Percentiles rank a stretch among this genome's conserved stretches.
Conservation (phyloP, 139 green algal species). For the Haematococcus lacustris region DNA sequence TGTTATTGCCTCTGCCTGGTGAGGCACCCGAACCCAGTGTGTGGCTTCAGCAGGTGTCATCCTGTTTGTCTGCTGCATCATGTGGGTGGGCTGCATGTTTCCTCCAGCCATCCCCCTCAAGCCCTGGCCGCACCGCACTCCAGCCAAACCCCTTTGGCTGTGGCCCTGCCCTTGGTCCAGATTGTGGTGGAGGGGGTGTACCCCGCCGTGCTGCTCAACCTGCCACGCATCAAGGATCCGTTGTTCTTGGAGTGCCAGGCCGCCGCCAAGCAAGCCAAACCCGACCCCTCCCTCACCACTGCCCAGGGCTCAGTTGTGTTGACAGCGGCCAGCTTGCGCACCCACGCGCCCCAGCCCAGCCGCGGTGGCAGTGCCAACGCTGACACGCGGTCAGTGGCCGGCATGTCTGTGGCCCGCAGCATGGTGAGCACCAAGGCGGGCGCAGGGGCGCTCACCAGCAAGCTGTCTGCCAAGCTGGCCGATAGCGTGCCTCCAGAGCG, state of each 20-base stretch:
- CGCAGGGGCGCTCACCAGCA: slow-evolving; percentile 9
- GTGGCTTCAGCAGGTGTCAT: too few relatives aligned
- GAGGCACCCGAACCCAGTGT: too few relatives aligned
- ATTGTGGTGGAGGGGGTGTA: slow-evolving; percentile 63
- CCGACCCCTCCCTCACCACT: not conserved
- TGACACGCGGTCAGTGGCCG: slow-evolving; percentile 1
- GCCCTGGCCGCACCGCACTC: not conserved
- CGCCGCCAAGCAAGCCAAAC: not conserved
- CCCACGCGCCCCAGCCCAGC: too few relatives aligned
- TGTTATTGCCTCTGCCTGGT: too few relatives aligned
- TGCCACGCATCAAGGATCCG: slow-evolving; percentile 46
- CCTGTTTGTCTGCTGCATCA: too few relatives aligned
- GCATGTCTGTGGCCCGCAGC: slow-evolving; percentile 9
- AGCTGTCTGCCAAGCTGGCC: too few relatives aligned
- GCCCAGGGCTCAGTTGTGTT: too few relatives aligned
- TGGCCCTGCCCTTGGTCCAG: slow-evolving; percentile 18
- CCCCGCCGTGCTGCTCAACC: slow-evolving; percentile 37
- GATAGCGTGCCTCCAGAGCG: too few relatives aligned
- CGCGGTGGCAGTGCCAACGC: too few relatives aligned
- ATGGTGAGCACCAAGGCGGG: not conserved
- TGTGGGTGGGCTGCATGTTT: too few relatives aligned
- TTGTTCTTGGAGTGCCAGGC: slow-evolving; percentile 28
- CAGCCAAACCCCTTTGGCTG: not conserved
- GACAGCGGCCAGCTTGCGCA: too few relatives aligned
- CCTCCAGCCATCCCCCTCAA: too few relatives aligned